A percentile compares a stretch with the other conserved stretches of the same genome.
phyloP scores from a whole-genome alignment of 495 filamentous ascomycete species.

The Tuber calosporum region DNA sequence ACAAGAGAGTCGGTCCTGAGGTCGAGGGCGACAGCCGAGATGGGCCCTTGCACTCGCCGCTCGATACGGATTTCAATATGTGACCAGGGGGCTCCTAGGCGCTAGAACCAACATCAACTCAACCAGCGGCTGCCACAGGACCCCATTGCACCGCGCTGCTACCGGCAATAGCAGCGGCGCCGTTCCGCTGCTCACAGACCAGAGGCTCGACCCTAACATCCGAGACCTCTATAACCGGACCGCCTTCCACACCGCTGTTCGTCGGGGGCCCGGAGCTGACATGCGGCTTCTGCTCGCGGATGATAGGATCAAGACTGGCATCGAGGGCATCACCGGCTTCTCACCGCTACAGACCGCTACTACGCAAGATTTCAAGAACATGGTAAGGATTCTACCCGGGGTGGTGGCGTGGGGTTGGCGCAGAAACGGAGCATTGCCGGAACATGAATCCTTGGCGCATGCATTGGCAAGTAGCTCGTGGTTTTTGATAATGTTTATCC shows the following conservation, averaged over 20 bases:
- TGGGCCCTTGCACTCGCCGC: slow-evolving; percentile 16
- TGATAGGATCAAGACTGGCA: background rate
- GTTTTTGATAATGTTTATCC: background rate
- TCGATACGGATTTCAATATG: background rate
- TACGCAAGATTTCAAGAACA: background rate
- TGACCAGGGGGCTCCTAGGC: background rate
- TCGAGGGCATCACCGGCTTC: background rate
- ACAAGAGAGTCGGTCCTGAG: slow-evolving; percentile 22
- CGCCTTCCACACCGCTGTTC: background rate
- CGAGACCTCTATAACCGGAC: background rate
- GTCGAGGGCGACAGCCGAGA: slow-evolving; percentile 13
- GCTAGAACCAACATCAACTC: background rate
- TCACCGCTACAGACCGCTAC: background rate
- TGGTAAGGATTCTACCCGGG: background rate
- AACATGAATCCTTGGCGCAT: background rate
- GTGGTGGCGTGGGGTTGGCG: background rate
- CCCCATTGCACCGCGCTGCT: background rate
- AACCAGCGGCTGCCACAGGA: background rate
- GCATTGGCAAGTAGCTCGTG: background rate
- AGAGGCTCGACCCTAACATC: background rate
- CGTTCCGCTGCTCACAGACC: background rate
- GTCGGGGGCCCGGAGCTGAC: background rate
- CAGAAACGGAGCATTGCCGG: background rate
- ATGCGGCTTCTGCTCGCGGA: background rate
- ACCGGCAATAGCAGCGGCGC: background rate